Base-by-base conservation (phyloP, 2,329 filamentous ascomycete species). In the Cladophialophora bantiana region DNA sequence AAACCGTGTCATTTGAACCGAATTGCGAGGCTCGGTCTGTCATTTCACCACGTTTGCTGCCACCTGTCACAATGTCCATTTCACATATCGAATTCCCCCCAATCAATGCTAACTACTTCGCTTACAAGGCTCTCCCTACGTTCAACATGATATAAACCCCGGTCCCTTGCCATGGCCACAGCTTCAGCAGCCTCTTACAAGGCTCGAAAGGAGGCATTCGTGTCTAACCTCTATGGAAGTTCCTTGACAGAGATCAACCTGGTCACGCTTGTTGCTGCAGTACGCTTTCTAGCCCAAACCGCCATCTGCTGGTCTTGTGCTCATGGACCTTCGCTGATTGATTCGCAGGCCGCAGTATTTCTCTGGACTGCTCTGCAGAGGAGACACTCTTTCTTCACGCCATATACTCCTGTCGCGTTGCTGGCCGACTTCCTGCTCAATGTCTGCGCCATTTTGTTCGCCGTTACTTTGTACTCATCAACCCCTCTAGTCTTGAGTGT, bases 321-420 rank as follows among this genome's bases (percentile, higher is more conserved):
- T 10, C 20, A 50, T 7, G 57, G 15, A 59, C 20, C 18, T 48
- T 65, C 50, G 42, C 42, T 66, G 20, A 65, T 61, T 59, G 35
- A 57, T 31, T 40, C 45, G 45, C 75, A 97, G 94, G 84, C 92
- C 62, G 89, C 93, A 58, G 86, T 93, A 35, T 81, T 97, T 18
- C 85, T 97, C 4, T 99, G 94, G 93, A 95, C 94, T 32, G 88
- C 90, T 34, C 84, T 99, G 6, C 94, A 98, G 77, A 88, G 90
- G 48, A 90, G 92, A 53, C 88, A 94, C 73, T 89, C 87, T 45
- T 93, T 96, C 80, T 98, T 98, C 83, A 88, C 85, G 61, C 88
- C 89, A 0, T 93, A 94, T 78, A 88, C 86, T 1, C 77, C 85
- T 4, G 79, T 92, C 20, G 88, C 88, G 65, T 88, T 90, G 70